phyloP scores from a whole-genome alignment of 2,329 filamentous ascomycete species.

The Xylariaceae sp. region DNA sequence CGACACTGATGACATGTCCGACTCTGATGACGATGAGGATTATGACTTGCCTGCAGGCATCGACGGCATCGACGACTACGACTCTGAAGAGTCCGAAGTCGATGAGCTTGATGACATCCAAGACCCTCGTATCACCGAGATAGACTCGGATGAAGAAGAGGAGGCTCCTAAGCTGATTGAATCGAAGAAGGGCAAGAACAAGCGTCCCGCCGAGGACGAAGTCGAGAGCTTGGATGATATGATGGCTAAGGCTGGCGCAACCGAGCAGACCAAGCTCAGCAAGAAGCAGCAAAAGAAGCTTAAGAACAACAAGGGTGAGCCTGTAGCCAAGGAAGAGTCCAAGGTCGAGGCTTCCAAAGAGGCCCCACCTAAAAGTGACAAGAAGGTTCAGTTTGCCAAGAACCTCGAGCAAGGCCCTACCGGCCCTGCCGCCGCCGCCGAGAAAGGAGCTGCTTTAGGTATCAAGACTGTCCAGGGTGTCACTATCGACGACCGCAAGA shows the following conservation, averaged over 20 bases:
- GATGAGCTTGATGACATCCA: conserved; percentile 80
- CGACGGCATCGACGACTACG: conserved; percentile 72
- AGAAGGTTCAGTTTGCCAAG: conserved; percentile 99
- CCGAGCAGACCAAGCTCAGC: conserved; percentile 77
- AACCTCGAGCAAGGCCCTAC: conserved; percentile 97
- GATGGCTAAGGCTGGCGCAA: conserved; percentile 74
- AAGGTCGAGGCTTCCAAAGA: conserved; percentile 62
- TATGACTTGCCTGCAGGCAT: conserved; percentile 83
- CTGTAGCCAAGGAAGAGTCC: conserved; percentile 67
- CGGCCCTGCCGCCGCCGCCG: conserved; percentile 60
- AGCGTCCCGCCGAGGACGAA: conserved; percentile 82
- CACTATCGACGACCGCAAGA: conserved; percentile 93
- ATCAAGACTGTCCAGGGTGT: conserved; percentile 87
- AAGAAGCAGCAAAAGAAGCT: conserved; percentile 99
- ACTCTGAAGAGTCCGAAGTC: conserved; percentile 71
- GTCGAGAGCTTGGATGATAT: conserved; percentile 77
- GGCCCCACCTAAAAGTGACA: conserved; percentile 65
- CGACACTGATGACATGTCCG: conserved; percentile 67
- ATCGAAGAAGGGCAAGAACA: conserved; percentile 82
- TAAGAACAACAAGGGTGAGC: conserved; percentile 97
- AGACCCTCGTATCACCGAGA: conserved; percentile 82
- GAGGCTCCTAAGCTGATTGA: conserved; percentile 67
- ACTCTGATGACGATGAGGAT: conserved; percentile 70
- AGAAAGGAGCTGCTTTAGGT: conserved; percentile 64
- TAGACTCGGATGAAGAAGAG: conserved; percentile 80